Percentiles rank a stretch among this genome's conserved stretches.
Conservation (phyloP, 2,329 filamentous ascomycete genomes). For the Diaporthe sp. region DNA sequence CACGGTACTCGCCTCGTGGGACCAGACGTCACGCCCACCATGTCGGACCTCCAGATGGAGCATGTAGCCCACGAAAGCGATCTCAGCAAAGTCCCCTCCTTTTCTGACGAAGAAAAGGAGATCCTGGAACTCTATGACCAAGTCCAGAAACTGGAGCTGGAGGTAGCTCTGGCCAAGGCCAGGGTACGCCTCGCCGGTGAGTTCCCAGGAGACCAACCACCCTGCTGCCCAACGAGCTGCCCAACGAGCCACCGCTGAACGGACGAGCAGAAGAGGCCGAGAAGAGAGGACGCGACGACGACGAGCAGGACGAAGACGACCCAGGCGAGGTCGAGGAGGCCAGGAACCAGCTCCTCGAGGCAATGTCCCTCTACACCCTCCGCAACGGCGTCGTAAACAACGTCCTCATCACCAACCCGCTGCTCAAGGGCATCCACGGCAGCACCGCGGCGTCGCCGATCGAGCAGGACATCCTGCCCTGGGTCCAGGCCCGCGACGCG, state of each 20-base stretch:
- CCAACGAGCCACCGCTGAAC: background rate
- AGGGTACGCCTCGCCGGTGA: conserved; percentile 37
- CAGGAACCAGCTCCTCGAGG: conserved; percentile 77
- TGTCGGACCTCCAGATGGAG: conserved; percentile 42
- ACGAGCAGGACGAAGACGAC: background rate
- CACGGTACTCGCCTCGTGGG: background rate
- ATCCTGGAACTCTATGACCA: conserved; percentile 79
- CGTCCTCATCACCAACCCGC: conserved; percentile 79
- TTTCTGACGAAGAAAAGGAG: conserved; percentile 76
- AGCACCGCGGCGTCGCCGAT: conserved; percentile 73
- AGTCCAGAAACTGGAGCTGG: conserved; percentile 78
- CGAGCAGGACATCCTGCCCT: conserved; percentile 79
- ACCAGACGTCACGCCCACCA: conserved; percentile 35
- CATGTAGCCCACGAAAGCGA: conserved; percentile 50
- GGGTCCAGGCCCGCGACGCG: conserved; percentile 76
- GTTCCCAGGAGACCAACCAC: background rate
- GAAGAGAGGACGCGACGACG: background rate
- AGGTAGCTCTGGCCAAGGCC: conserved; percentile 75
- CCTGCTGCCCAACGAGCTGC: background rate
- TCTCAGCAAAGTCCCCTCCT: conserved; percentile 47
- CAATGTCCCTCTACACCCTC: conserved; percentile 77
- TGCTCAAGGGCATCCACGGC: conserved; percentile 82
- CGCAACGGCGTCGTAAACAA: conserved; percentile 77
- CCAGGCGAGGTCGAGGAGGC: conserved; percentile 63
- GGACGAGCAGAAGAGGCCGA: conserved; percentile 32